A percentile compares a stretch with the other conserved stretches of the same genome.
These are phyloP conservation scores for Beauveria caledonica DNA, from an alignment of 2,329 filamentous ascomycete species.

Conservation along the genomic window DNA sequence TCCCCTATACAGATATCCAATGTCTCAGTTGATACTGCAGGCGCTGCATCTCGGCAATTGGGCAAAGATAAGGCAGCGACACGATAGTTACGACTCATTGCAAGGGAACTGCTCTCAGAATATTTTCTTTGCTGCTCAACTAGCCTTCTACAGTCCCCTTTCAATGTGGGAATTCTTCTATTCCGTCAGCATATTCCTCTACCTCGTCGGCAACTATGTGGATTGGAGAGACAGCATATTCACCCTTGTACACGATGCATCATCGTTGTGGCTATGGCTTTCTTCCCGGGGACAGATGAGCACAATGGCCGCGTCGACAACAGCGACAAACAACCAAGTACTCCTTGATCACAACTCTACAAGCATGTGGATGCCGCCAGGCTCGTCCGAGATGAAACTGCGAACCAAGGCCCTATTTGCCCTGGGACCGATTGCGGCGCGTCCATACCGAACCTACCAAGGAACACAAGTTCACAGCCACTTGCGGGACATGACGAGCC, in stretches of 20 bases:
- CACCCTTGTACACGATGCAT: neutral
- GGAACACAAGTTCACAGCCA: neutral
- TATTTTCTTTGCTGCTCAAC: neutral
- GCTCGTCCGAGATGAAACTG: slow-evolving; percentile 2
- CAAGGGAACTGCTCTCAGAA: neutral
- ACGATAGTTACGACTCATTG: neutral
- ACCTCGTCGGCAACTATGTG: slow-evolving; percentile 6
- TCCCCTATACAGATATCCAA: neutral
- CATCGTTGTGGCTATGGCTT: slow-evolving; percentile 3
- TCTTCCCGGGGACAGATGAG: neutral
- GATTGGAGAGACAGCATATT: slow-evolving; percentile 10
- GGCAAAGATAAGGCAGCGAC: neutral
- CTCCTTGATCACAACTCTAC: neutral
- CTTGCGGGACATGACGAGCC: neutral
- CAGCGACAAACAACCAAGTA: neutral
- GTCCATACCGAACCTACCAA: slow-evolving; percentile 6
- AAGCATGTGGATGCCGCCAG: neutral
- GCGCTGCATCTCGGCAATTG: neutral
- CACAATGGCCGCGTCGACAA: neutral
- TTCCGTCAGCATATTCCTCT: slow-evolving; percentile 3
- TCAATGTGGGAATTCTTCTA: slow-evolving; percentile 7
- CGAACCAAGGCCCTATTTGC: slow-evolving; percentile 8
- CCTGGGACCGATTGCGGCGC: neutral
- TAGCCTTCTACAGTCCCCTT: neutral
- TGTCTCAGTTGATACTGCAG: neutral